A percentile compares a stretch with the other conserved stretches of the same genome.
Evolutionary conservation across 768 basidiomycete species (phyloP).

Genomic region (Calvatia gigantea): DNA sequence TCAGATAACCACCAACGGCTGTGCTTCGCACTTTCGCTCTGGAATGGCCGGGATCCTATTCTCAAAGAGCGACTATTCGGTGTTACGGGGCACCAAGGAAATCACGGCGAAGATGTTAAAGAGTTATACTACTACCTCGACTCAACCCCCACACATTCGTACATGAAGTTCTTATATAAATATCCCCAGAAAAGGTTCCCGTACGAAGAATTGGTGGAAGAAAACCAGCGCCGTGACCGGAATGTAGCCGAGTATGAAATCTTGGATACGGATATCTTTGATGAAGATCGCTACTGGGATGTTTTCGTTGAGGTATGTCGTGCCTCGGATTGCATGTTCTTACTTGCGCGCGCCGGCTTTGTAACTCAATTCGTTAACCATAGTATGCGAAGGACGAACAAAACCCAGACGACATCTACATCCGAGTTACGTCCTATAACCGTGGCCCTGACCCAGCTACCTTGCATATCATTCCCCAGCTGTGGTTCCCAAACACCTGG

Average conservation of each 20-base stretch:
- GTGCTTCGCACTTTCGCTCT: constrained; percentile 86
- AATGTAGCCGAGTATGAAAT: constrained; percentile 93
- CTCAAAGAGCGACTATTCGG: constrained; percentile 97
- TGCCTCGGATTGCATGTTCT: too few relatives aligned
- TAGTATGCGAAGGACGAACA: constrained; percentile 99
- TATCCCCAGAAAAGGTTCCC: constrained; percentile 92
- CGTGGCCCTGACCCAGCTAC: constrained; percentile 94
- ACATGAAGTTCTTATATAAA: constrained; percentile 99
- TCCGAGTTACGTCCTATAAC: constrained; percentile 96
- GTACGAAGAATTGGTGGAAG: constrained; percentile 88
- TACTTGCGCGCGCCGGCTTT: too few relatives aligned
- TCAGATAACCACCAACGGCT: constrained; percentile 96
- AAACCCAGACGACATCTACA: constrained; percentile 79
- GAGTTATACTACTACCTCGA: constrained; percentile 99
- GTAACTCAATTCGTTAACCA: neutral
- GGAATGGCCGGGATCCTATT: constrained; percentile 94
- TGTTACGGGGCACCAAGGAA: constrained; percentile 95
- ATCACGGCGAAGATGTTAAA: constrained; percentile 99
- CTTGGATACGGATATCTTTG: constrained; percentile 87
- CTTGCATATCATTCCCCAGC: constrained; percentile 90
- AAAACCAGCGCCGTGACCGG: constrained; percentile 78
- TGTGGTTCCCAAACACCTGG: constrained; percentile 99
- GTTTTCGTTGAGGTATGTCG: constrained; percentile 88
- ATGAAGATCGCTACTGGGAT: constrained; percentile 96
- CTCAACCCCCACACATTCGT: constrained; percentile 97